Conservation (phyloP, 2,329 filamentous ascomycete genomes). For the Hypoxylon sp. region DNA sequence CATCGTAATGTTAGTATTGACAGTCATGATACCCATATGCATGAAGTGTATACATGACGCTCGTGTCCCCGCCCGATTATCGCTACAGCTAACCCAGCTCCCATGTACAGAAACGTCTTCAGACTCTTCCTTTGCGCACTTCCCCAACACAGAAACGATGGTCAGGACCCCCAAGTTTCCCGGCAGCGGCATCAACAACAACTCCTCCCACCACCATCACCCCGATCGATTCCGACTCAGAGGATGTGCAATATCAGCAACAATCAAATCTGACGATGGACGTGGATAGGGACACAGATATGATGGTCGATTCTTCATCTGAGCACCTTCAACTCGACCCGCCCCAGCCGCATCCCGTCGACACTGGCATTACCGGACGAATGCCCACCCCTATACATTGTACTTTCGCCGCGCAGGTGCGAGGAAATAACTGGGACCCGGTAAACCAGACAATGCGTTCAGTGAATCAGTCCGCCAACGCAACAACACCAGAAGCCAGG, state of each 20-base stretch:
- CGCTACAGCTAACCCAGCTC: conserved; percentile 26
- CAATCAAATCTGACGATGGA: conserved; percentile 51
- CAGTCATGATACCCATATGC: conserved; percentile 6
- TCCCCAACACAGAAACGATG: conserved; percentile 60
- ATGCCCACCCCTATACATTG: conserved; percentile 74
- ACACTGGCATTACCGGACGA: conserved; percentile 60
- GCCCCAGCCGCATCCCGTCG: conserved; percentile 54
- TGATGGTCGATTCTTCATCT: conserved; percentile 61
- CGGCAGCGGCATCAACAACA: conserved; percentile 43
- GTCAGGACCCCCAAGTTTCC: conserved; percentile 51
- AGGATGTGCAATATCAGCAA: conserved; percentile 55
- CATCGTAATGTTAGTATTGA: conserved; percentile 54
- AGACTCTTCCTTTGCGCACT: conserved; percentile 66
- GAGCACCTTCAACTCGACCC: conserved; percentile 52
- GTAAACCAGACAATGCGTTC: conserved; percentile 54
- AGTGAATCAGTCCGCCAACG: conserved; percentile 57
- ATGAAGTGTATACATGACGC: background rate
- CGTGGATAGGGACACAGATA: conserved; percentile 65
- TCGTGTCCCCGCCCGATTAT: background rate
- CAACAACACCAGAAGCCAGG: conserved; percentile 58
- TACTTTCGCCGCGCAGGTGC: conserved; percentile 69
- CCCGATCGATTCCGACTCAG: conserved; percentile 59
- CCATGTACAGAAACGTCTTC: conserved; percentile 66
- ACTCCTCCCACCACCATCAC: conserved; percentile 57
- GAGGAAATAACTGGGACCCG: conserved; percentile 66